Conservation (phyloP, 2,329 filamentous ascomycete species). For the Ophiostoma perfectum region DNA sequence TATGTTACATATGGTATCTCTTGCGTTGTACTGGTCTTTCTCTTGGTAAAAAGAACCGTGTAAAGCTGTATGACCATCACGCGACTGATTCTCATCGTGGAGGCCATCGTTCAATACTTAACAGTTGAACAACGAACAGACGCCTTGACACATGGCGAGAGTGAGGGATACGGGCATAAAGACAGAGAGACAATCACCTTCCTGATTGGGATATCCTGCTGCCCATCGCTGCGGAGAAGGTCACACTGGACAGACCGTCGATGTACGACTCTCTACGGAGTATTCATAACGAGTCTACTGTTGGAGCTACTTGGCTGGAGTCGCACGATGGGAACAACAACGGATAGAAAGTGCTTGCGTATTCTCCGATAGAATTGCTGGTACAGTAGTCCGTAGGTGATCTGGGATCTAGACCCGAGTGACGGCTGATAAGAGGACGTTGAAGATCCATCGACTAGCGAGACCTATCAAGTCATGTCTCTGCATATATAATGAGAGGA, state of each 20-base stretch:
- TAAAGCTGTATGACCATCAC: neutral
- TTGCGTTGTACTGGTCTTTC: neutral
- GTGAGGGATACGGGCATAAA: no score
- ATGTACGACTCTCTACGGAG: neutral
- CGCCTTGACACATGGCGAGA: no score
- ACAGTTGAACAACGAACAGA: neutral
- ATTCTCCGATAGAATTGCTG: neutral
- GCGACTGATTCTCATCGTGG: neutral
- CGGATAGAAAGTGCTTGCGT: neutral
- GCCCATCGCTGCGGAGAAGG: constrained; percentile 2
- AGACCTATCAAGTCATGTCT: no score
- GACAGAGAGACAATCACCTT: neutral
- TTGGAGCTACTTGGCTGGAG: neutral
- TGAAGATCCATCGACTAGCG: neutral
- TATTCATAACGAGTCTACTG: neutral
- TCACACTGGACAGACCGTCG: neutral
- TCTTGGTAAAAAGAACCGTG: neutral
- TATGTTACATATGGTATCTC: neutral
- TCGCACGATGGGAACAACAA: neutral
- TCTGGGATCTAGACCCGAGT: neutral
- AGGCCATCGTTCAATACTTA: no score
- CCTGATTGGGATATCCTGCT: neutral
- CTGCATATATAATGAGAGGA: no score
- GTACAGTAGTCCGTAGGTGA: neutral
- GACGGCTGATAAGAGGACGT: neutral